Base-by-base conservation (phyloP, 2,329 filamentous ascomycete species). In the Teratosphaeria gauchensis region DNA sequence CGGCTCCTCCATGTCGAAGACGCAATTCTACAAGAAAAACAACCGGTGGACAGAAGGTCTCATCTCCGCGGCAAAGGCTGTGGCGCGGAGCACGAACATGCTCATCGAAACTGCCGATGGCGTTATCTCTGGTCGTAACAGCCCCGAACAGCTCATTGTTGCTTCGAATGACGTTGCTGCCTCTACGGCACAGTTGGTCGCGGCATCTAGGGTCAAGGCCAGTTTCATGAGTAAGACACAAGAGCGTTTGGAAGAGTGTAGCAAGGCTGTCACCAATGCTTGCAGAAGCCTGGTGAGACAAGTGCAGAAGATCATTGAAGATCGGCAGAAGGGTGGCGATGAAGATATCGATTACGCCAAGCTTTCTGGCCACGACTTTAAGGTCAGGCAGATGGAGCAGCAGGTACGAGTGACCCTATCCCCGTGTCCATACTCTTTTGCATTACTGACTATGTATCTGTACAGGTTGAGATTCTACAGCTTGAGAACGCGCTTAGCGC, bases 1-100 rank as follows among this genome's bases (percentile, higher is more conserved):
- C 21, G 94, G 94, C 38, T 90, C 89, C 11, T 68, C 65, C 58
- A 71, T 74, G 56, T 95, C 90, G 52, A 84, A 87, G 59, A 95
- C 92, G 1, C 91, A 92, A 28, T 99, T 99, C 75, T 99, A 99
- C 85, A 97, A 97, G 83, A 97, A 97, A 80, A 96, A 99, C 82
- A 99, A 97, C 77, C 85, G 94, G 56, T 99, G 94, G 94, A 99
- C 94, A 0, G 94, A 99, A 71, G 94, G 94, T 54, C 84, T 99
- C 61, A 96, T 99, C 71, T 96, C 90, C 42, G 94, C 94, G 0
- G 92, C 94, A 64, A 99, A 99, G 77, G 94, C 94, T 0, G 94
- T 99, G 19, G 94, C 94, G 2, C 83, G 83, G 1, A 95, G 91
- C 16, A 99, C 94, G 11, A 97, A 96, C 77, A 94, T 87, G 51